phyloP scores from a whole-genome alignment of 768 basidiomycete species.

The Lactarius pseudohatsudake region DNA sequence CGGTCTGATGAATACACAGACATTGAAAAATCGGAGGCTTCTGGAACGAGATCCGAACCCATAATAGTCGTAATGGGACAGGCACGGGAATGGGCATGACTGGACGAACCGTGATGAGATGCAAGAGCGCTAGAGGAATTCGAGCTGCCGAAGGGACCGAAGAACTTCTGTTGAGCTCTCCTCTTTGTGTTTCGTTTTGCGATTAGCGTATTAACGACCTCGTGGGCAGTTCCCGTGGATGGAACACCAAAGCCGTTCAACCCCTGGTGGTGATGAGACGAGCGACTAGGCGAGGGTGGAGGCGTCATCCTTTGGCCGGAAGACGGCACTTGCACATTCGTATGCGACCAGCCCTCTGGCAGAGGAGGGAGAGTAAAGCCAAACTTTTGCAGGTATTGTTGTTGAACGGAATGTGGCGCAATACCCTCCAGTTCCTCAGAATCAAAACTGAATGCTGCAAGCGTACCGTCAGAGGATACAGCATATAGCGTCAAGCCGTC shows the following conservation, averaged over 20 bases:
- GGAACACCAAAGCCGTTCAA: slow-evolving; percentile 44
- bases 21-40: not conserved
- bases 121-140: slow-evolving; percentile 9
- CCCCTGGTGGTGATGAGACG: slow-evolving; percentile 36
- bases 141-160: slow-evolving; percentile 35
- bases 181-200: slow-evolving; percentile 60
- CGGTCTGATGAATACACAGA: slow-evolving; percentile 33
- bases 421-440: slow-evolving; percentile 79
- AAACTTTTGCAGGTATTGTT: slow-evolving; percentile 79
- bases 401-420: slow-evolving; percentile 68
- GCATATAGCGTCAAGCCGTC: slow-evolving; percentile 93
- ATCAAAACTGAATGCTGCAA: slow-evolving; percentile 86
- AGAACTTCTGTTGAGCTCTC: slow-evolving; percentile 51
- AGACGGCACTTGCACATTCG: slow-evolving; percentile 25
- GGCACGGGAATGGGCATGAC: slow-evolving; percentile 5
- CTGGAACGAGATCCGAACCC: slow-evolving; percentile 4
- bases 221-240: slow-evolving; percentile 38
- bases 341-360: slow-evolving; percentile 70
- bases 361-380: slow-evolving; percentile 67
- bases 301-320: slow-evolving; percentile 41
- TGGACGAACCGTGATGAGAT: slow-evolving; percentile 7
- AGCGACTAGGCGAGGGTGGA: slow-evolving; percentile 47
- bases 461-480: slow-evolving; percentile 93
- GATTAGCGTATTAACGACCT: slow-evolving; percentile 63
- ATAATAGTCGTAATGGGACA: not conserved